phyloP scores from a whole-genome alignment of 2,329 filamentous ascomycete genomes.

The Sporothrix protearum region DNA sequence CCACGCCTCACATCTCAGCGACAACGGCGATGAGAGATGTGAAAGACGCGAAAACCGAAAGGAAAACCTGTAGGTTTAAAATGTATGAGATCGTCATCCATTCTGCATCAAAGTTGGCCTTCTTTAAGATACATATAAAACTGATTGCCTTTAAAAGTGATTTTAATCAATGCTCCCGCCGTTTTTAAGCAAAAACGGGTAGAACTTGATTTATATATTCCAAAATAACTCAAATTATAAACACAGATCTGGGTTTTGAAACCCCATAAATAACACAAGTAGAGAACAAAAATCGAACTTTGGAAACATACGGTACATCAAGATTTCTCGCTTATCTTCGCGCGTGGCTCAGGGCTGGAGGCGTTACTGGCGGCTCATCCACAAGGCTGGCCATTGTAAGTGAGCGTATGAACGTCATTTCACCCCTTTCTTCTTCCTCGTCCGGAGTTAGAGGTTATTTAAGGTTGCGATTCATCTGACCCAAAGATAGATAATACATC shows the following conservation, averaged over 20 bases:
- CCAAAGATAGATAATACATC: neutral
- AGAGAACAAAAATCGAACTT: too few relatives aligned
- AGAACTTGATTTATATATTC: too few relatives aligned
- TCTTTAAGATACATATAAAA: neutral
- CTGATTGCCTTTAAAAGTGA: too few relatives aligned
- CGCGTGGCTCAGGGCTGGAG: too few relatives aligned
- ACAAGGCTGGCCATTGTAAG: neutral
- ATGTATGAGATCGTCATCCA: neutral
- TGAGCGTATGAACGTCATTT: neutral
- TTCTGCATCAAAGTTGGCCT: neutral
- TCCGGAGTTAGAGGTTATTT: neutral
- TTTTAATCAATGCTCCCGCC: too few relatives aligned
- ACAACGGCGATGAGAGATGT: neutral
- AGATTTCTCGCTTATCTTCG: neutral
- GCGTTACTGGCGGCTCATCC: neutral
- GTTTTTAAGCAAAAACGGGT: too few relatives aligned
- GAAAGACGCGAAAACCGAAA: neutral
- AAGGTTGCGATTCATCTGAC: neutral
- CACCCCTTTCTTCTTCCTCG: neutral
- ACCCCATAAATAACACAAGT: too few relatives aligned
- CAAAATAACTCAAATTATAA: too few relatives aligned
- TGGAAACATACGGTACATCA: too few relatives aligned
- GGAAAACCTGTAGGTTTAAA: neutral
- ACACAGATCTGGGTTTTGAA: too few relatives aligned
- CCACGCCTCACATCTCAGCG: neutral